Conservation (phyloP, 495 filamentous ascomycete genomes). For the Filosporella fistucella region DNA sequence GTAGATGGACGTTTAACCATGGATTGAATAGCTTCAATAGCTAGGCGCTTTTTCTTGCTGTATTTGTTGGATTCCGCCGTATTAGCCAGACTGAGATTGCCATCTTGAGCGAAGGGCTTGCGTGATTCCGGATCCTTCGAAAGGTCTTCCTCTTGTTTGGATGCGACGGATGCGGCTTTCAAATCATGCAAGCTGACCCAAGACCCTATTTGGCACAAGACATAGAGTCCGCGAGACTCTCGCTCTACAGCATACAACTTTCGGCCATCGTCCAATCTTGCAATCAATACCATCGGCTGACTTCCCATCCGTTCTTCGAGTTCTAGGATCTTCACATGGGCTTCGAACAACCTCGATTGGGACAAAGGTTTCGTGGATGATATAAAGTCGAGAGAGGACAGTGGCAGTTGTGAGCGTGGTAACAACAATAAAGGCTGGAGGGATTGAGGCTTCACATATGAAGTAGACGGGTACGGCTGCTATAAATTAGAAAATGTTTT, state of each 20-base stretch:
- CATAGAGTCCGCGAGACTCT: constrained; percentile 62
- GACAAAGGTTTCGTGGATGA: constrained; percentile 46
- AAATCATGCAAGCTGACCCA: constrained; percentile 56
- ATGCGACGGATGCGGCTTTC: constrained; percentile 24
- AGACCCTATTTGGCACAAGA: constrained; percentile 61
- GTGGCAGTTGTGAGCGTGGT: constrained; percentile 53
- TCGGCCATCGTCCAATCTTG: constrained; percentile 49
- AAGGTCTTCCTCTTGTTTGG: constrained; percentile 28
- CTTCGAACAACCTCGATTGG: constrained; percentile 50
- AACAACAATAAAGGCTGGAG: constrained; percentile 57
- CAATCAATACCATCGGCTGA: constrained; percentile 59
- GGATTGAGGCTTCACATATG: constrained; percentile 52
- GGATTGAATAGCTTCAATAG: constrained; percentile 48
- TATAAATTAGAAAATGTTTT: constrained; percentile 18
- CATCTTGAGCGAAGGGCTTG: constrained; percentile 10
- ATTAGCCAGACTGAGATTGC: constrained; percentile 26
- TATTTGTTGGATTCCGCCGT: constrained; percentile 34
- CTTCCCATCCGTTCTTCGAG: constrained; percentile 46
- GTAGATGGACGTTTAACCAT: constrained; percentile 34
- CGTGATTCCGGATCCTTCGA: not conserved
- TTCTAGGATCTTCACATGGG: constrained; percentile 59
- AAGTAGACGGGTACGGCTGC: constrained; percentile 54
- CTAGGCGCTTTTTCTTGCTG: constrained; percentile 39
- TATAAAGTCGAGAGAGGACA: constrained; percentile 56
- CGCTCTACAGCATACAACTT: constrained; percentile 68